These are phyloP conservation scores for Moniliophthora roreri DNA, from an alignment of 1,284 basidiomycete genomes.

Conservation along the genomic window DNA sequence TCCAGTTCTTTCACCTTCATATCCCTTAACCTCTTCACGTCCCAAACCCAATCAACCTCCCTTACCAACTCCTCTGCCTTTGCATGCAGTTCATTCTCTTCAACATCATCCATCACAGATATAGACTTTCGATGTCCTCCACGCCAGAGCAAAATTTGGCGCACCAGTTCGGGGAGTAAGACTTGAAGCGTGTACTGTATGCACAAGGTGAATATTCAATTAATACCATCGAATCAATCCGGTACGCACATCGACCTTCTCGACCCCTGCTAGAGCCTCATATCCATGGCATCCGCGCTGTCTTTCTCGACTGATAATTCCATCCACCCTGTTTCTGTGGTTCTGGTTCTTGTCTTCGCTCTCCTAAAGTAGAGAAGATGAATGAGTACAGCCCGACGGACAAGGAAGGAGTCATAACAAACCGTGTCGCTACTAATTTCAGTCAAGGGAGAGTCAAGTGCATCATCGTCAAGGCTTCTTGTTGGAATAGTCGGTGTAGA, in stretches of 20 bases:
- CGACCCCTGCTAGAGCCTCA: constrained; percentile 49
- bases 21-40: constrained; percentile 51
- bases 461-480: constrained; percentile 9
- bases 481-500: too few species aligned
- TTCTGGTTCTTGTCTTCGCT: constrained; percentile 9
- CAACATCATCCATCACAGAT: constrained; percentile 30
- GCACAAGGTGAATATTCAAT: neutral
- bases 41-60: constrained; percentile 67
- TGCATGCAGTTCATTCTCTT: constrained; percentile 55
- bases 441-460: constrained; percentile 11
- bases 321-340: too few species aligned
- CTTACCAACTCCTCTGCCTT: constrained; percentile 44
- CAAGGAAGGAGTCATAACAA: too few species aligned
- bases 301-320: constrained; percentile 20
- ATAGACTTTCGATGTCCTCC: constrained; percentile 53
- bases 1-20: constrained; percentile 27
- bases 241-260: constrained; percentile 55
- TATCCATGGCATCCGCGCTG: constrained; percentile 47
- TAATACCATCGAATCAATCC: neutral
- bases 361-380: neutral
- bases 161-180: constrained; percentile 64
- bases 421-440: neutral
- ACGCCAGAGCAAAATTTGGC: constrained; percentile 72
- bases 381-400: neutral
- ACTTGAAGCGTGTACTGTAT: constrained; percentile 68